A percentile compares a stretch with the other conserved stretches of the same genome.
Conservation (phyloP, 805 yeast genomes). For the Metschnikowia similis region DNA sequence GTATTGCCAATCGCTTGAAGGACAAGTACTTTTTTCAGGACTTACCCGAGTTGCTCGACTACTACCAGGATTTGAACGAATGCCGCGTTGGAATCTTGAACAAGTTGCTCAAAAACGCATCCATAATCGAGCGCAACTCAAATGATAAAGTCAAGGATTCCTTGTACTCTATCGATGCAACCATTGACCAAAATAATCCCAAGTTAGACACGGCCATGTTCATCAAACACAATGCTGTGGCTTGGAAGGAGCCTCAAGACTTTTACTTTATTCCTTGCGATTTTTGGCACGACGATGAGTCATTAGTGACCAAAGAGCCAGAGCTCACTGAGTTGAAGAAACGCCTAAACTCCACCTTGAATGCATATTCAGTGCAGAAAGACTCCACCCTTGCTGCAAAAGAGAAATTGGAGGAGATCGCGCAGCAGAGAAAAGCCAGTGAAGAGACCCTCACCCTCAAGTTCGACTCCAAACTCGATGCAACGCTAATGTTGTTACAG, state of each 20-base stretch:
- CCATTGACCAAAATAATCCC: constrained; percentile 68
- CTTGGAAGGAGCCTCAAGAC: constrained; percentile 86
- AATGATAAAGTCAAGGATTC: constrained; percentile 45
- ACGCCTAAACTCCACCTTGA: constrained; percentile 40
- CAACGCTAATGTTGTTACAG: constrained; percentile 51
- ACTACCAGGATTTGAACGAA: constrained; percentile 80
- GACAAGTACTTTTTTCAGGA: constrained; percentile 93
- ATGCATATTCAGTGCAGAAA: constrained; percentile 38
- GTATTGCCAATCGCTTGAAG: constrained; percentile 82
- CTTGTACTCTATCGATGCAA: constrained; percentile 47
- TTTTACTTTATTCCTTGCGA: constrained; percentile 82
- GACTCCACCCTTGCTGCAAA: constrained; percentile 44
- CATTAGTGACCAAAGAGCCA: constrained; percentile 53
- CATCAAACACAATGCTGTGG: constrained; percentile 72
- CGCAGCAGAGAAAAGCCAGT: constrained; percentile 28
- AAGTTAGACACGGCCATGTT: constrained; percentile 83
- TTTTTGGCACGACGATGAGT: constrained; percentile 96
- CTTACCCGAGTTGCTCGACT: constrained; percentile 83
- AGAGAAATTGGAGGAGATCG: constrained; percentile 46
- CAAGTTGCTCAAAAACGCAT: constrained; percentile 59
- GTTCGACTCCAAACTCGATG: constrained; percentile 51
- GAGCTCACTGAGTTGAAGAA: constrained; percentile 56
- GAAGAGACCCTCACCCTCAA: constrained; percentile 40
- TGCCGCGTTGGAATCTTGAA: constrained; percentile 69
- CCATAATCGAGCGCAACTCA: constrained; percentile 51